phyloP scores from a whole-genome alignment of 768 basidiomycete genomes.

The Lepiota venenata region DNA sequence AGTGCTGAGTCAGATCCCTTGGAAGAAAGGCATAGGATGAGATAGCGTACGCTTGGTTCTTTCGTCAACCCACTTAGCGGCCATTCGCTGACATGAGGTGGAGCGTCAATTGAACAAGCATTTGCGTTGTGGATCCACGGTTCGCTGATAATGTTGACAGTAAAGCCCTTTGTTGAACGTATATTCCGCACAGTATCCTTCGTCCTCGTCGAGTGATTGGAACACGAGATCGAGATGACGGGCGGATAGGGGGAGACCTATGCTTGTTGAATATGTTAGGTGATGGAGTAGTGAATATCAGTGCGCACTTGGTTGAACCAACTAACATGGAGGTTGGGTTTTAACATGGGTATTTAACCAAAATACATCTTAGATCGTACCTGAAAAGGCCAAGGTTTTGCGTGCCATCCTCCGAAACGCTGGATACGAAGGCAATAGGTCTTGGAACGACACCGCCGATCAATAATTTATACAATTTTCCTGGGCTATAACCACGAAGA shows the following conservation, averaged over 20 bases:
- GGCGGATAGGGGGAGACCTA: slow-evolving; percentile 59
- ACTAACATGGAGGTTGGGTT: slow-evolving; percentile 28
- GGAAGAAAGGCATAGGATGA: neutral
- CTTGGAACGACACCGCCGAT: slow-evolving; percentile 58
- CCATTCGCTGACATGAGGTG: slow-evolving; percentile 56
- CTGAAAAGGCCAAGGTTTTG: slow-evolving; percentile 63
- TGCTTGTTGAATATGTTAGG: slow-evolving; percentile 11
- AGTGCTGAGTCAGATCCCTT: no score
- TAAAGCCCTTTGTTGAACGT: slow-evolving; percentile 60
- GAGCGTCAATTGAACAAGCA: slow-evolving; percentile 47
- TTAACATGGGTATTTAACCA: neutral
- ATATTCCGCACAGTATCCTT: slow-evolving; percentile 72
- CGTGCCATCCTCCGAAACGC: slow-evolving; percentile 45
- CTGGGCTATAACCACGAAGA: neutral
- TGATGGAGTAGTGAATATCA: slow-evolving; percentile 21
- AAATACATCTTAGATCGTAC: slow-evolving; percentile 16
- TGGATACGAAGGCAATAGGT: slow-evolving; percentile 71
- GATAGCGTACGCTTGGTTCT: slow-evolving; percentile 46
- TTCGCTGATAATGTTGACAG: slow-evolving; percentile 74
- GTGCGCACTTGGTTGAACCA: slow-evolving; percentile 35
- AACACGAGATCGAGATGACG: slow-evolving; percentile 52
- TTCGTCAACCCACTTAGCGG: slow-evolving; percentile 55
- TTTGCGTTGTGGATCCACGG: slow-evolving; percentile 61
- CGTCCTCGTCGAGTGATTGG: slow-evolving; percentile 20
- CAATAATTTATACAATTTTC: slow-evolving; percentile 43